Evolutionary conservation across 768 basidiomycete genomes (phyloP).

Genomic region (Tylopilus plumbeoviolaceoides): DNA sequence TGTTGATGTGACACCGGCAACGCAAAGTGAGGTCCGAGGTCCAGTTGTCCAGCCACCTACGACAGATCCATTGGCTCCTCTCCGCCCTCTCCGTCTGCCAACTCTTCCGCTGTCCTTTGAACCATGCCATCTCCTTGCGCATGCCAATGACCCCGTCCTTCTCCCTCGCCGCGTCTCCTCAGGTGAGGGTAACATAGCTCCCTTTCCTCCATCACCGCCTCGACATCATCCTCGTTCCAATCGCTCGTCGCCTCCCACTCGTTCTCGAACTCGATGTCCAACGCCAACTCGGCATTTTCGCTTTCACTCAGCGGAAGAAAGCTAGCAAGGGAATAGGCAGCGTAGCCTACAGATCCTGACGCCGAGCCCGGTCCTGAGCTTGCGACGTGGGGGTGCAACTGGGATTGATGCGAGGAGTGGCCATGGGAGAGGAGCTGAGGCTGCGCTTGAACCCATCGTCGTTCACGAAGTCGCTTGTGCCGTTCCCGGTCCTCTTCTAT

Average conservation of each 20-base stretch:
- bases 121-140: neutral
- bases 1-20: no score
- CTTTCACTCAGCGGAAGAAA: constrained; percentile 38
- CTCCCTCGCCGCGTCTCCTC: constrained; percentile 7
- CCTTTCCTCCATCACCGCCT: constrained; percentile 68
- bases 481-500: constrained; percentile 92
- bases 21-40: neutral
- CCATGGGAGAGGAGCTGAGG: neutral
- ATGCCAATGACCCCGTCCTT: neutral
- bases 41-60: neutral
- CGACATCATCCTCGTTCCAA: constrained; percentile 88
- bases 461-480: constrained; percentile 48
- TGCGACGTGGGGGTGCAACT: neutral
- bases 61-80: constrained; percentile 2
- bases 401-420: neutral
- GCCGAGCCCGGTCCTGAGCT: neutral
- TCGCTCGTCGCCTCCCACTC: constrained; percentile 89
- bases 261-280: constrained; percentile 85
- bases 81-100: neutral
- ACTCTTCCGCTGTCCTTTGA: neutral
- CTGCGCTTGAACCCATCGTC: constrained; percentile 5
- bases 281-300: constrained; percentile 47
- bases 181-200: constrained; percentile 58
- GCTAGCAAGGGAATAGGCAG: constrained; percentile 15
- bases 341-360: constrained; percentile 1